A percentile compares a stretch with the other conserved stretches of the same genome.
Evolutionary conservation across 225 moss, liverwort and hornwort genomes (phyloP).

Genomic region (Pseudisothecium myosuroides): DNA sequence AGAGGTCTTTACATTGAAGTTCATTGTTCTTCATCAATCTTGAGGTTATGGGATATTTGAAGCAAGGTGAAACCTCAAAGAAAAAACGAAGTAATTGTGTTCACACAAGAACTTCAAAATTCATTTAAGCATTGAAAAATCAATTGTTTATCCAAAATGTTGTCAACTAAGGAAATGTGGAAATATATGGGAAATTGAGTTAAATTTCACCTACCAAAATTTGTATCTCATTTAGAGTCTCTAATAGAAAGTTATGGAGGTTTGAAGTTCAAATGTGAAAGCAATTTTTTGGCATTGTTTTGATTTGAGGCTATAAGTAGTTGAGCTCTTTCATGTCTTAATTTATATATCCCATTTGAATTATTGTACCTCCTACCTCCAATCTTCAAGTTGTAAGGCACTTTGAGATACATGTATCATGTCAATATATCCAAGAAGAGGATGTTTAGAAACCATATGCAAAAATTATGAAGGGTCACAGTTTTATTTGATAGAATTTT

Average conservation of each 20-base stretch:
- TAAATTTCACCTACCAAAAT: not conserved
- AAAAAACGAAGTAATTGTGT: not conserved
- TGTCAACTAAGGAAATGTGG: not conserved
- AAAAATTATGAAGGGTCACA: too few species aligned
- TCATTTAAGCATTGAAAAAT: not conserved
- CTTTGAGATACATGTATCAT: too few species aligned
- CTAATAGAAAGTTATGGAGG: not conserved
- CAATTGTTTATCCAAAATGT: not conserved
- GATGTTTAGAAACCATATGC: too few species aligned
- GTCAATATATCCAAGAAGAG: too few species aligned
- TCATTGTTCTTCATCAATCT: not conserved
- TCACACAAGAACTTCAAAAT: accelerated
- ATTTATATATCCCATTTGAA: too few species aligned
- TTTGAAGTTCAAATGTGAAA: accelerated
- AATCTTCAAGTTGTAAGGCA: too few species aligned
- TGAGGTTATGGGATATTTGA: not conserved
- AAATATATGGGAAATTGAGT: not conserved
- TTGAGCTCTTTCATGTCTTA: not conserved
- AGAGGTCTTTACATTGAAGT: not conserved
- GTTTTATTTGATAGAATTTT: too few species aligned
- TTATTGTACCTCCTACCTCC: too few species aligned
- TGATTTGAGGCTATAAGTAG: not conserved
- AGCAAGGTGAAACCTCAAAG: too few species aligned
- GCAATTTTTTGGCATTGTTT: not conserved
- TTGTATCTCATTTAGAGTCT: accelerated